Evolutionary conservation across 2,329 filamentous ascomycete species (phyloP).

Genomic region (Ceratocystis eucalypticola): DNA sequence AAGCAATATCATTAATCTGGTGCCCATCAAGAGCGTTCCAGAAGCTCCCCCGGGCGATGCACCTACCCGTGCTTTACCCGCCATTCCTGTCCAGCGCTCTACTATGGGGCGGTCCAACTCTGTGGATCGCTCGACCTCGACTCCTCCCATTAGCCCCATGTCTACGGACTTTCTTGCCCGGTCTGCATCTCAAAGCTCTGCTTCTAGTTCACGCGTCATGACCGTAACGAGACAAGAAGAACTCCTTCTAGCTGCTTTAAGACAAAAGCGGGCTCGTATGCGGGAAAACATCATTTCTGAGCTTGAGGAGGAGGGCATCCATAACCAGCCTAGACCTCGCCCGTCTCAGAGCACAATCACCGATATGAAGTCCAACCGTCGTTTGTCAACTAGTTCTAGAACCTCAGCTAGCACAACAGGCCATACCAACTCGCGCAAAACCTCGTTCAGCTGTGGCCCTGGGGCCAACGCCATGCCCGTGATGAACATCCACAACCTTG

Average conservation of each 20-base stretch:
- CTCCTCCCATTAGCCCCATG: conserved; percentile 39
- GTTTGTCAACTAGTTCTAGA: conserved; percentile 11
- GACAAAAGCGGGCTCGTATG: conserved; percentile 44
- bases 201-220: conserved; percentile 35
- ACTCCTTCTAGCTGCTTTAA: conserved; percentile 43
- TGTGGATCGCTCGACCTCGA: conserved; percentile 34
- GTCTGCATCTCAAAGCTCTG: conserved; percentile 29
- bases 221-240: conserved; percentile 46
- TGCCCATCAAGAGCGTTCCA: conserved; percentile 7
- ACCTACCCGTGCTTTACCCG: conserved; percentile 17
- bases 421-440: conserved; percentile 9
- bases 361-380: not conserved
- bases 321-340: conserved; percentile 4
- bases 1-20: conserved; percentile 9
- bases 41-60: conserved; percentile 10
- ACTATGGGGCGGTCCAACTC: conserved; percentile 21
- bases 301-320: conserved; percentile 26
- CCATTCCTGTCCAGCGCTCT: conserved; percentile 12
- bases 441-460: conserved; percentile 13
- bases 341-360: conserved; percentile 5
- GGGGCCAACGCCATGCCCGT: not conserved
- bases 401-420: conserved; percentile 14
- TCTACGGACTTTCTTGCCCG: conserved; percentile 38
- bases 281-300: conserved; percentile 35
- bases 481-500: not conserved